These are phyloP conservation scores for Penicillium fimorum DNA, from an alignment of 495 filamentous ascomycete genomes.

Conservation along the genomic window DNA sequence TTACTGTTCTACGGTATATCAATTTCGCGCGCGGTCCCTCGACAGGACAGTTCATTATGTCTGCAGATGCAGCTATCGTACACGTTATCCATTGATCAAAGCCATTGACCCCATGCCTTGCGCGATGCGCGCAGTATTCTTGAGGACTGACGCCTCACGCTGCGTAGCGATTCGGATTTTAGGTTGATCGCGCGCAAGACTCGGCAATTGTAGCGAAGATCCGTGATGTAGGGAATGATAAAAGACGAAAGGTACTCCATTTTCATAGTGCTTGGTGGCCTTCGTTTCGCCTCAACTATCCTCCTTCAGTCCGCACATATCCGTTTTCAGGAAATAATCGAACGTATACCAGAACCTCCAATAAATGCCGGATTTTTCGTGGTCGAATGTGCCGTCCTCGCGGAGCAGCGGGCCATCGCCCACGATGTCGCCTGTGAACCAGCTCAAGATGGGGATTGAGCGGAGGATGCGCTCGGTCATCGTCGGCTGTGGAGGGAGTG, in stretches of 20 bases:
- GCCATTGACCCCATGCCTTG: not conserved
- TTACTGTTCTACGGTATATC: not conserved
- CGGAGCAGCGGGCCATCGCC: conserved; percentile 72
- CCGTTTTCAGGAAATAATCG: conserved; percentile 45
- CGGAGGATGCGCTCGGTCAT: conserved; percentile 58
- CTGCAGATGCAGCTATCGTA: conserved; percentile 25
- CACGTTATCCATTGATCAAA: conserved; percentile 12
- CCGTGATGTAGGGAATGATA: not conserved
- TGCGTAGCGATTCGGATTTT: not conserved
- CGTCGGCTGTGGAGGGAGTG: conserved; percentile 62
- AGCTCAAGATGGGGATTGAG: conserved; percentile 61
- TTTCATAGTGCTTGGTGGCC: not conserved
- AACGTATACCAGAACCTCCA: conserved; percentile 63
- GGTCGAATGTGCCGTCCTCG: conserved; percentile 81
- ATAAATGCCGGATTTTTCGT: conserved; percentile 68
- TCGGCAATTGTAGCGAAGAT: too few species aligned
- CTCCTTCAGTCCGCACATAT: conserved; percentile 53
- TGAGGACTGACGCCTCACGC: not conserved
- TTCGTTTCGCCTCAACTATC: conserved; percentile 30
- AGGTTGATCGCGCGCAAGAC: not conserved
- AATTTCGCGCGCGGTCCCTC: not conserved
- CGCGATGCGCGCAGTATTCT: not conserved
- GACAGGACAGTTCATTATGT: conserved; percentile 20
- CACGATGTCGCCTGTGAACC: conserved; percentile 77
- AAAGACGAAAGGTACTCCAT: not conserved